Evolutionary conservation across 2,329 filamentous ascomycete species (phyloP), one percentile per base, ranked within the genome.

Genomic region (Pyrenophora seminiperda): DNA sequence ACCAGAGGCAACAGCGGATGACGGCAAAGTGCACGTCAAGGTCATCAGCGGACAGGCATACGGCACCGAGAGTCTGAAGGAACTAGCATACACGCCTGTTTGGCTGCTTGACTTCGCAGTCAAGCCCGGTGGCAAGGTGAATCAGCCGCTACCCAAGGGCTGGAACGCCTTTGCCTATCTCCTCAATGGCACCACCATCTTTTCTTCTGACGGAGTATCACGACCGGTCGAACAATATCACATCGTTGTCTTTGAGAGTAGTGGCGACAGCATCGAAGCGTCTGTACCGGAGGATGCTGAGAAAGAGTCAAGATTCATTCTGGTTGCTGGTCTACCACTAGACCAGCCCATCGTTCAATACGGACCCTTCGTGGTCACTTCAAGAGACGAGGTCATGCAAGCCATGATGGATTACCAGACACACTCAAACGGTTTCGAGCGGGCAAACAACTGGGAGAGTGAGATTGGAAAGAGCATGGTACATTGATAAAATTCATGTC

Each of bases 81-180:
- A 97, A 67, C 79, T 97, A 36, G 92, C 93, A 11, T 97, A 97
- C 75, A 97, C 93, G 1, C 94, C 94, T 0, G 91, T 97, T n/a
- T 97, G 93, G 93, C 81, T 96, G 55, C 80, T 97, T 36, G 93
- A 97, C 70, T 79, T 97, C 42, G 85, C 83, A 15, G 83, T 97
- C 44, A 77, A 84, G 64, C 91, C 92, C 0, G 93, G 93, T 44
- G 91, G 90, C 38, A 84, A 80, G 51, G 78, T 97, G 59, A 80
- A 79, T 17, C 93, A 97, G 76, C 74, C 83, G 4, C 69, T 97
- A 2, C 93, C 93, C 0, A 76, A 79, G 54, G 87, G 86, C 20
- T 97, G 91, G 90, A 97, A 95, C 72, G 85, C 90, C 1, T 97
- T 97, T 67, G 86, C 87, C 13, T 97, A 97, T 73, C 87, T 85